phyloP scores from a whole-genome alignment of 2,329 filamentous ascomycete species.

The Fusarium fracticaudum region DNA sequence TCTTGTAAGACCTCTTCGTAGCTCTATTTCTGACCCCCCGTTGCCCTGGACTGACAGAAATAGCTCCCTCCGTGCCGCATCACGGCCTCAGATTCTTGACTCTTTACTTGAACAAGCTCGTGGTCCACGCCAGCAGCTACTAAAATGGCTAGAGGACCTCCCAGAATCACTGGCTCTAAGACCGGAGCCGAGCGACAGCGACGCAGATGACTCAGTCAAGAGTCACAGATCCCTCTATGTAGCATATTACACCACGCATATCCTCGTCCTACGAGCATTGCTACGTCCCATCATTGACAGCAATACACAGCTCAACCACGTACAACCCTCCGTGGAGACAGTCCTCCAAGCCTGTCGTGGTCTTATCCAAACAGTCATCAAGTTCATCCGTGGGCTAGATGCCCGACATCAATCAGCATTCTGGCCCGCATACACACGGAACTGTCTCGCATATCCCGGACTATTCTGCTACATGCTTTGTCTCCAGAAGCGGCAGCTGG shows the following conservation, averaged over 20 bases:
- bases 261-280: neutral
- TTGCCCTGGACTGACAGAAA: neutral
- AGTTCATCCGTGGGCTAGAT: neutral
- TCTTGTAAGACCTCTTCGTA: neutral
- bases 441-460: neutral
- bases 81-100: neutral
- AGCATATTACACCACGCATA: neutral
- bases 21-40: accelerated
- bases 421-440: neutral
- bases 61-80: neutral
- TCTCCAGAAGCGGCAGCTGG: neutral
- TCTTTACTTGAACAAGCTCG: neutral
- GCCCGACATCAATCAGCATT: neutral
- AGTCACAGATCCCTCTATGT: conserved; percentile 3
- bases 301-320: neutral
- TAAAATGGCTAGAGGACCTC: neutral
- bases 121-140: neutral
- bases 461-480: conserved; percentile 9
- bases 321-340: neutral
- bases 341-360: neutral
- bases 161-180: neutral
- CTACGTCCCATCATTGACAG: neutral
- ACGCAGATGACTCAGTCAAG: neutral
- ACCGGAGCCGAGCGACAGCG: neutral
- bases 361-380: neutral